phyloP scores from a whole-genome alignment of 2,329 filamentous ascomycete genomes.

The Stagonosporopsis tanaceti region DNA sequence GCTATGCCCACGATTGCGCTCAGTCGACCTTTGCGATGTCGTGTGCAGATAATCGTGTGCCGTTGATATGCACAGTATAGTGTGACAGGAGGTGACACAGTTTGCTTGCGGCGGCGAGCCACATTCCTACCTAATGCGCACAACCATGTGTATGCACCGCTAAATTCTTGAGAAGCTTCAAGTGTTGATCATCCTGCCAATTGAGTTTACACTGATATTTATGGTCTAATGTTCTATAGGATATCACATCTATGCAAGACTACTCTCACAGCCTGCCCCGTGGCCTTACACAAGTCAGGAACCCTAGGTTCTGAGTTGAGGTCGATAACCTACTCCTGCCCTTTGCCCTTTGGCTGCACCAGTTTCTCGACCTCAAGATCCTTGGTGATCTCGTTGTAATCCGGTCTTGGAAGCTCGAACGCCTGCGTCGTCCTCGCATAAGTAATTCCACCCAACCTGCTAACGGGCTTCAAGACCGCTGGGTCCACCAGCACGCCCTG shows the following conservation, averaged over 20 bases:
- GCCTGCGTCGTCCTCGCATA: slow-evolving; percentile 76
- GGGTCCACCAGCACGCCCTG: slow-evolving; percentile 78
- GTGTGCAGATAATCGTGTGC: neutral
- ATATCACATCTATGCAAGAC: neutral
- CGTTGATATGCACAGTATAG: neutral
- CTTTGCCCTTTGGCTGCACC: slow-evolving; percentile 53
- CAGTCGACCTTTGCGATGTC: neutral
- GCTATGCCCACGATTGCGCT: neutral
- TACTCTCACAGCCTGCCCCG: slow-evolving; percentile 9
- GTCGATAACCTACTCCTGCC: slow-evolving; percentile 29
- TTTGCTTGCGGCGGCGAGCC: neutral
- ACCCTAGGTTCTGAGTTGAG: neutral
- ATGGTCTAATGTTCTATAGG: slow-evolving; percentile 7
- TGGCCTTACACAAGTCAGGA: slow-evolving; percentile 20
- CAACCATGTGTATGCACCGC: neutral
- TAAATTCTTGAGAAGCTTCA: neutral
- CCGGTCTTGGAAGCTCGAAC: slow-evolving; percentile 73
- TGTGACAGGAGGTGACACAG: neutral
- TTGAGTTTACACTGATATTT: neutral
- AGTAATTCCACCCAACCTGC: slow-evolving; percentile 83
- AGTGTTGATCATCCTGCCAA: neutral
- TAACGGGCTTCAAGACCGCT: slow-evolving; percentile 75
- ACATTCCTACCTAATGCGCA: neutral
- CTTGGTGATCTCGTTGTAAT: slow-evolving; percentile 55
- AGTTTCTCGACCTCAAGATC: slow-evolving; percentile 66